phyloP scores from a whole-genome alignment of 495 filamentous ascomycete genomes.

The Penicillium coprophilum region DNA sequence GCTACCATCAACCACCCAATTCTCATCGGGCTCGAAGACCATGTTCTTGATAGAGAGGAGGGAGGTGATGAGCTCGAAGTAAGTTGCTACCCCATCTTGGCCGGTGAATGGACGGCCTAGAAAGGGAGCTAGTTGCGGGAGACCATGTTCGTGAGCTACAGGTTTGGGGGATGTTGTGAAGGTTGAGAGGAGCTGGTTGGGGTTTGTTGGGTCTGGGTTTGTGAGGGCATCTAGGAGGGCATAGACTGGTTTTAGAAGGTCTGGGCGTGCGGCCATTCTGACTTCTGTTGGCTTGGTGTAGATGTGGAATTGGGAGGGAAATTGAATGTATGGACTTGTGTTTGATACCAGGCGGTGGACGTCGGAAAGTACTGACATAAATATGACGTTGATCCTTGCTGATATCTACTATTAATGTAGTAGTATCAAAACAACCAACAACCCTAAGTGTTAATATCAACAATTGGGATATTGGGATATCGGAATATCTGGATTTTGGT shows the following conservation, averaged over 20 bases:
- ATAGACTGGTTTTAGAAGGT: slow-evolving; percentile 44
- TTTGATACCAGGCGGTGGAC: background rate
- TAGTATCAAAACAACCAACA: background rate
- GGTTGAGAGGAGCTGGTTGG: slow-evolving; percentile 41
- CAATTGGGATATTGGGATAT: slow-evolving; percentile 3
- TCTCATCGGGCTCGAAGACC: slow-evolving; percentile 44
- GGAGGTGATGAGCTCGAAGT: slow-evolving; percentile 47
- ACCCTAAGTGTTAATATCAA: too few species aligned
- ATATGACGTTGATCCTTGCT: slow-evolving; percentile 7
- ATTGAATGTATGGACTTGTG: background rate
- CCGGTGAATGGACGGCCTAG: slow-evolving; percentile 57
- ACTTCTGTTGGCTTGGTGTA: background rate
- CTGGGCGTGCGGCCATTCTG: slow-evolving; percentile 29
- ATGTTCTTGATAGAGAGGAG: slow-evolving; percentile 48
- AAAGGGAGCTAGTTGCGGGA: slow-evolving; percentile 60
- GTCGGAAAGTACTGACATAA: background rate
- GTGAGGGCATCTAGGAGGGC: slow-evolving; percentile 52
- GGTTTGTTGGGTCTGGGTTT: slow-evolving; percentile 22
- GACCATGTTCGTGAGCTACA: slow-evolving; percentile 56
- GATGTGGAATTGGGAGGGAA: slow-evolving; percentile 1
- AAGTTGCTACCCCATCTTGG: slow-evolving; percentile 42
- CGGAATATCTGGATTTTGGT: slow-evolving; percentile 7
- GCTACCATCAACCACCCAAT: slow-evolving; percentile 52
- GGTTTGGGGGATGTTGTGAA: slow-evolving; percentile 49
- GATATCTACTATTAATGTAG: background rate